These are phyloP conservation scores for Pseudopyricularia cyperi DNA, from an alignment of 2,329 filamentous ascomycete genomes.

Conservation along the genomic window DNA sequence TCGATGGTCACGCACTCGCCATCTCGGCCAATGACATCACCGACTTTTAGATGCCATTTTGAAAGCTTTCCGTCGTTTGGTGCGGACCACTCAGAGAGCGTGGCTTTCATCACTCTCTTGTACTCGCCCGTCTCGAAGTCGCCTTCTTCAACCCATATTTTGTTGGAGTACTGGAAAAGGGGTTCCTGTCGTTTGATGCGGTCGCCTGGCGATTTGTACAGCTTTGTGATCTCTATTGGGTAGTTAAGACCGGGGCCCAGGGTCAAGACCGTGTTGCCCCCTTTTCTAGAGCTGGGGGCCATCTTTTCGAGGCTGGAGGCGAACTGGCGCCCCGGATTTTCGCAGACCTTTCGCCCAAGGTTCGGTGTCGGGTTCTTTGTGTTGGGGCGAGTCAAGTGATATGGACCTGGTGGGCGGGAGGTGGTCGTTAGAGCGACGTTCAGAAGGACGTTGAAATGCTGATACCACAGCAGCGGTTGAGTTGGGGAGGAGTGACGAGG, in stretches of 20 bases:
- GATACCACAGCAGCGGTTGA: too few species aligned
- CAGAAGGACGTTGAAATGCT: background rate
- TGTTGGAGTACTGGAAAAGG: conserved; percentile 79
- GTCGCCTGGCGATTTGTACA: conserved; percentile 67
- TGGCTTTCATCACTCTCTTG: conserved; percentile 55
- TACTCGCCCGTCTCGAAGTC: conserved; percentile 48
- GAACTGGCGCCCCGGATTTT: background rate
- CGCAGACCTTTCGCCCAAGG: background rate
- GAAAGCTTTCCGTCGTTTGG: conserved; percentile 69
- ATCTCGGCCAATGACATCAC: conserved; percentile 48
- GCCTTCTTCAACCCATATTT: conserved; percentile 63
- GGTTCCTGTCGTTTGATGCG: conserved; percentile 61
- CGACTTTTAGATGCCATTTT: conserved; percentile 62
- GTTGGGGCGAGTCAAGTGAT: background rate
- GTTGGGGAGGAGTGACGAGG: background rate
- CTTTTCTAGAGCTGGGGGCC: background rate
- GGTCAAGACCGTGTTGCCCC: conserved; percentile 21
- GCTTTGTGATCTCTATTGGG: conserved; percentile 80
- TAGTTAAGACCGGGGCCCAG: conserved; percentile 63
- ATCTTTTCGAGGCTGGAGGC: background rate
- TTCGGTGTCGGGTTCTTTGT: background rate
- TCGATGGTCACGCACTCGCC: conserved; percentile 60
- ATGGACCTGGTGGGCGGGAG: background rate
- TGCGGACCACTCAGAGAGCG: conserved; percentile 65
- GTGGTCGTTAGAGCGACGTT: background rate